Evolutionary conservation across 345 rosid species (phyloP), one percentile per base, ranked within the genome.

Genomic region (Lepidium didymum): DNA sequence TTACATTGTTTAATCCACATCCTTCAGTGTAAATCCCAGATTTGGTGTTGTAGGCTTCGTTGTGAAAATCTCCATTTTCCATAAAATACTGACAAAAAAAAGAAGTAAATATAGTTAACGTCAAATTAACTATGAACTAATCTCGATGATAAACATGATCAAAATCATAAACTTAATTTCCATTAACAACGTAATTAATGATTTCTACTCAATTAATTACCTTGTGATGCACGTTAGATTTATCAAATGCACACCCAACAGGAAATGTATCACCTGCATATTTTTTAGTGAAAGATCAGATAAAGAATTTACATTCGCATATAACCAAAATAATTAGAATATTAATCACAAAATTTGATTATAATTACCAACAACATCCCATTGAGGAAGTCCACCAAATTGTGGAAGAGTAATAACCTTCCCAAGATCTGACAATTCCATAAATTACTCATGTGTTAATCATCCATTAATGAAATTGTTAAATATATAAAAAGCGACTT

Each of bases 381-480:
- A 87, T 59, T 85, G 93, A 29, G 86, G 86, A 53, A 81, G 84
- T 15, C 58, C 68, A 8, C 93, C 90, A 51, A 83, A 82, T 6
- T 73, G 58, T 15, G 87, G 88, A 37, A 85, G 81, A 18, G 78
- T 77, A 47, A 87, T 75, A 61, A 87, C 83, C 64, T 85, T 87
- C 19, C 93, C 88, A 25, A 87, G 88, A 77, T 87, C 92, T 87
- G 79, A 42, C 54, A 43, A 55, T n/a, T 12, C 13, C 40, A 55
- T 67, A 19, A 58, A 23, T 11, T 18, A 56, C 21, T 19, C 16
- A 56, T 55, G 23, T 34, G 9, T 34, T 55, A 44, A 15, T 16
- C 14, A 54, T 52, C 21, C 38, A 35, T 8, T 51, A n/a, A n/a
- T n/a, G 10, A 3, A 47, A 21, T 37, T 4, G 42, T 6, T 29